phyloP scores from a whole-genome alignment of 1,284 basidiomycete genomes.

The Trichosporon sp. region DNA sequence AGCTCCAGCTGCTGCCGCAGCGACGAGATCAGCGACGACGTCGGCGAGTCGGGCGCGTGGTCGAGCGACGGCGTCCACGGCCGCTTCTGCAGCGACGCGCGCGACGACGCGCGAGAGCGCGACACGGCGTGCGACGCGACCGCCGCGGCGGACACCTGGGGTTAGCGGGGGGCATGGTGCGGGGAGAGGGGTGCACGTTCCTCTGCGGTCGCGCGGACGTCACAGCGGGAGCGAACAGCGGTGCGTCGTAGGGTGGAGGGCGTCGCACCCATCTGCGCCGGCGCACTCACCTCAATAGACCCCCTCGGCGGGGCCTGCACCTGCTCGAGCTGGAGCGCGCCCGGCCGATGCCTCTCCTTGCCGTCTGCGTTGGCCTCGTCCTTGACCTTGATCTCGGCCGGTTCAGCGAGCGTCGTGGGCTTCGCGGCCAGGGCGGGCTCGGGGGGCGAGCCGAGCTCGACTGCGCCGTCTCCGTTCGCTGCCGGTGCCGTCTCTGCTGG shows the following conservation, averaged over 20 bases:
- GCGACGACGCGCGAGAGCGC: conserved; percentile 11
- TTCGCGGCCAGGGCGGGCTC: too few relatives aligned
- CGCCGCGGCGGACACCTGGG: not conserved
- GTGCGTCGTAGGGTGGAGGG: not conserved
- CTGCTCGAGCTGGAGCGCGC: conserved; percentile 9
- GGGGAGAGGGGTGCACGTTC: not conserved
- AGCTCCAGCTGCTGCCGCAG: conserved; percentile 77
- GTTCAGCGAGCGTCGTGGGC: too few relatives aligned
- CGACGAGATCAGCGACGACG: conserved; percentile 60
- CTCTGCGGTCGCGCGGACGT: too few relatives aligned
- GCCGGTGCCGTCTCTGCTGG: not conserved
- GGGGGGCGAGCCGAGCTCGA: not conserved
- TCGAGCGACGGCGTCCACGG: conserved; percentile 15
- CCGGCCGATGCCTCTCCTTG: too few relatives aligned
- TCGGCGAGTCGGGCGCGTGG: conserved; percentile 48
- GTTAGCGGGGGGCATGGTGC: not conserved
- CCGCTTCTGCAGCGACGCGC: conserved; percentile 3
- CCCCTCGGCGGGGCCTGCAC: not conserved
- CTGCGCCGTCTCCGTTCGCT: not conserved
- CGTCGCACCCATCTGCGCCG: not conserved
- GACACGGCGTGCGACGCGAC: not conserved
- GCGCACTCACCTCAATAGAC: conserved; percentile 11
- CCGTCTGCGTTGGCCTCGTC: too few relatives aligned
- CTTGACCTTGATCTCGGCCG: not conserved
- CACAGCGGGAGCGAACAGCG: not conserved